phyloP scores from a whole-genome alignment of 306 rosid genomes.

The Rosa chinensis region DNA sequence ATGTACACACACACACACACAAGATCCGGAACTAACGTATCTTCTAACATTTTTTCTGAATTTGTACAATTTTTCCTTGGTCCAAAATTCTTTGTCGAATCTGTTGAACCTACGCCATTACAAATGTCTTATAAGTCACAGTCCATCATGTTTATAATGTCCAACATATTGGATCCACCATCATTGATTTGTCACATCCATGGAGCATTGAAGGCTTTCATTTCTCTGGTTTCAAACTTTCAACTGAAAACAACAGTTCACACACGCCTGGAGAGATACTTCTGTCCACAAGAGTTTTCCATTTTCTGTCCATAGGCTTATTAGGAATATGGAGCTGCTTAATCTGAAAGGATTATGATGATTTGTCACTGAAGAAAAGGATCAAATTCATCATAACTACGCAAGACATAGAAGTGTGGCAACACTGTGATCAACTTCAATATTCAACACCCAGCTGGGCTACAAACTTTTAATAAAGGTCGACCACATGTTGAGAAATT shows the following conservation, averaged over 20 bases:
- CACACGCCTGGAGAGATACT: slow-evolving; percentile 3
- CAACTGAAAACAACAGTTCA: slow-evolving; percentile 26
- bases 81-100: neutral
- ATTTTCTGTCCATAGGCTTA: neutral
- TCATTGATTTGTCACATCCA: slow-evolving; percentile 33
- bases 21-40: neutral
- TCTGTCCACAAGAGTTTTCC: neutral
- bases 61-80: neutral
- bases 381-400: neutral
- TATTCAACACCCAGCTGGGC: neutral
- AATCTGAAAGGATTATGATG: neutral
- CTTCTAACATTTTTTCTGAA: neutral
- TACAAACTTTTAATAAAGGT: neutral
- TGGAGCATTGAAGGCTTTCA: neutral
- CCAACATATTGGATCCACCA: slow-evolving; percentile 28
- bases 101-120: neutral
- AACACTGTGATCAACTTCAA: neutral
- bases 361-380: neutral
- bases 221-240: neutral
- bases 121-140: slow-evolving; percentile 20
- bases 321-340: neutral
- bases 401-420: neutral
- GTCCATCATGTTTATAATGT: slow-evolving; percentile 25
- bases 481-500: slow-evolving; percentile 2
- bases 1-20: no score